Base-by-base conservation (phyloP, 768 basidiomycete genomes). In the Naematelia aurantialba region DNA sequence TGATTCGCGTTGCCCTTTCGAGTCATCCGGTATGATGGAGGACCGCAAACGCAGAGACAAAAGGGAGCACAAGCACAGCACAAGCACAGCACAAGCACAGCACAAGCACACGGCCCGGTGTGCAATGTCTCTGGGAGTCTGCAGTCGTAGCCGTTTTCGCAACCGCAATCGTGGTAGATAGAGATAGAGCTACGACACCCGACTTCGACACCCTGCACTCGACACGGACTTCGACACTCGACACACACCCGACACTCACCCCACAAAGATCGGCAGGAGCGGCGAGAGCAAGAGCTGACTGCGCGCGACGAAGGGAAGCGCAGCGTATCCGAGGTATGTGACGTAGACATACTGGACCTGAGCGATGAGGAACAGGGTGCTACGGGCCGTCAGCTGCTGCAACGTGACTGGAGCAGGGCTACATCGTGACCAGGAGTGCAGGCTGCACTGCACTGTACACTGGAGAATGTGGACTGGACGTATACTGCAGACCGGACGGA, bases 281-380 rank as follows among this genome's bases (percentile, higher is more conserved):
- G 93, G 94, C 12, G 91, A 85, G n/a, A 98, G 84, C 46, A 98
- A 83, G 44, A 96, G 81, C 76, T 93, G 90, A 14, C 89, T 85
- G 26, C 91, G 88, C 62, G 90, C 83, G 58, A 98, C 83, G 79
- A 97, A 98, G 1, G 94, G 94, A n/a, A 98, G 80, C 24, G 92
- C 93, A 58, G 65, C 70, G 58, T 70, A 67, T 31, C 91, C 91
- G 34, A 91, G 83, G 76, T 93, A 94, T 27, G 91, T 82, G 44
- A 93, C 89, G 72, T 96, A 97, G 22, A 86, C 83, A 74, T 97
- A 97, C 75, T 97, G 92, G 3, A 81, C 84, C 63, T 79, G 89
- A 86, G 89, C 93, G 22, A 86, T 86, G 25, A 97, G 83, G 76
- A 91, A 93, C 10, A 93, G 79, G 1, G 91, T 93, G 63, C 70